Conservation (phyloP, 805 yeast genomes). For the Candida anglica region DNA sequence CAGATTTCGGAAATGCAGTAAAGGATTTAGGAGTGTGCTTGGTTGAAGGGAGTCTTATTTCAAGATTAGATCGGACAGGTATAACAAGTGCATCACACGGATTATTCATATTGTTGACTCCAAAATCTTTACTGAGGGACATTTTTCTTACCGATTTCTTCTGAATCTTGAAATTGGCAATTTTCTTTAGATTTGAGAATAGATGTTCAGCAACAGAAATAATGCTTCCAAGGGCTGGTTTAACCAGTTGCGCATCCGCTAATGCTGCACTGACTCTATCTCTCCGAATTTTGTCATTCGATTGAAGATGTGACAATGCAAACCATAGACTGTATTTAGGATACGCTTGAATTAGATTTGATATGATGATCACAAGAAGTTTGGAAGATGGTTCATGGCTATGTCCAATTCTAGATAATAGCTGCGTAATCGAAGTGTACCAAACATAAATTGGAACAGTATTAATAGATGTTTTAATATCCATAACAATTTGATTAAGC, state of each 20-base stretch:
- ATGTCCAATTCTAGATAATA: constrained; percentile 75
- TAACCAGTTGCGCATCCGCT: constrained; percentile 1
- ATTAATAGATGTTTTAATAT: constrained; percentile 40
- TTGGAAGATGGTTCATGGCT: constrained; percentile 52
- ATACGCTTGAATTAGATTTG: constrained; percentile 55
- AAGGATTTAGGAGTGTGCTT: constrained; percentile 37
- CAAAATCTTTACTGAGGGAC: constrained; percentile 39
- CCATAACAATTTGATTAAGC: constrained; percentile 45
- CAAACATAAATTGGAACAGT: constrained; percentile 54
- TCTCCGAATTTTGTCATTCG: constrained; percentile 35
- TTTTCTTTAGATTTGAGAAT: constrained; percentile 38
- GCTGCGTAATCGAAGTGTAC: constrained; percentile 83
- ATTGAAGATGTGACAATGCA: constrained; percentile 64
- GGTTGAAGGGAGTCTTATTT: constrained; percentile 56
- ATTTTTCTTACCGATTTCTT: constrained; percentile 29
- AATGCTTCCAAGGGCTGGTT: background rate
- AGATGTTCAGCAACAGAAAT: constrained; percentile 27
- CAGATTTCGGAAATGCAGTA: constrained; percentile 42
- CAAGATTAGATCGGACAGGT: constrained; percentile 70
- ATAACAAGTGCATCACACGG: constrained; percentile 53
- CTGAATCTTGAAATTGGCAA: constrained; percentile 38
- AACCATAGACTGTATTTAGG: constrained; percentile 89
- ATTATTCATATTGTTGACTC: constrained; percentile 24
- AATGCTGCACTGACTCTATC: constrained; percentile 17
- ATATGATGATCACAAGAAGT: constrained; percentile 54